Base-by-base conservation (phyloP, 352 stramenopile genomes). In the Peronospora belbahrii region DNA sequence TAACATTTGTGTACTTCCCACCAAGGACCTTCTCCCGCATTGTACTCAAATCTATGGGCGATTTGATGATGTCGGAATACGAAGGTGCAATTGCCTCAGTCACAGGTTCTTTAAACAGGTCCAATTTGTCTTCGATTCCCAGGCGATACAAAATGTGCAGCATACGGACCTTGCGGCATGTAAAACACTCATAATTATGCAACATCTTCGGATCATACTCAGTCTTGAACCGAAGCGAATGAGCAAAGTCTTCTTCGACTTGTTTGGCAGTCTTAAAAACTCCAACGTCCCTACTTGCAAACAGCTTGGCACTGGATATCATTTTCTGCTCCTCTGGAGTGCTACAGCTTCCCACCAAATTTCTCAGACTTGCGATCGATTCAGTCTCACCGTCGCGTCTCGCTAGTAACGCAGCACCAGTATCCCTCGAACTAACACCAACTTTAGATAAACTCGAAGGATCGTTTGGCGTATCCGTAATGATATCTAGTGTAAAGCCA, bases 51-150 rank as follows among this genome's bases (percentile, higher is more conserved):
- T 97, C 86, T 85, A 97, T 97, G 2, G 91, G 91, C 7, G 84
- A 48, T 46, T 95, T 95, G 57, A 97, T 93, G 1, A 96, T 78
- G 10, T 95, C 78, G 32, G 91, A 91, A 59, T 97, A 97, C n/a
- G 86, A 94, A 11, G 89, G 76, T 25, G 93, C 91, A 38, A 97
- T 95, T 1, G 75, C 59, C 39, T 95, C 86, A 0, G 90, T 97
- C 34, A 98, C 95, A 2, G 95, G 92, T 35, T 95, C 72, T 28
- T 91, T 88, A 63, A 98, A 98, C 17, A 98, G 45, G 40, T 87
- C 75, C 7, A 92, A 43, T 42, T 93, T 93, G 59, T 95, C 83
- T 60, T 95, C 81, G 0, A 63, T 28, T 1, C 62, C 49, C 9
- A 94, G 46, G 2, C 70, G 67, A 39, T 88, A 50, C 0, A 94